These are phyloP conservation scores for Adenanthera pavonina DNA, from an alignment of 306 rosid species.

Conservation along the genomic window DNA sequence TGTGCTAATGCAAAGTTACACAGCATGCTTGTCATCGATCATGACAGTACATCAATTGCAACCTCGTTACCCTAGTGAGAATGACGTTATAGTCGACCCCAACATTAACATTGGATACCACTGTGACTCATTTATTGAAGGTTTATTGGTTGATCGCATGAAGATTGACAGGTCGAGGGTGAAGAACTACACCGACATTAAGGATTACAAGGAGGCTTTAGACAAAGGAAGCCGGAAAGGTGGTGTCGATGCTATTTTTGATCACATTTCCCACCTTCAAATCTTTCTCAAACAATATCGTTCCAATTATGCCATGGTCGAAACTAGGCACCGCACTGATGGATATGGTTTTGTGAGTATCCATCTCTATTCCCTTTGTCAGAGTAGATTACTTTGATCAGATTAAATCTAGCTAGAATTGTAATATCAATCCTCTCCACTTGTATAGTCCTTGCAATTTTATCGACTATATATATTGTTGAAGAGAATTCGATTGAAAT, in stretches of 20 bases:
- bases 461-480: no score
- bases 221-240: background rate
- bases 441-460: no score
- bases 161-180: background rate
- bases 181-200: background rate
- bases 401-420: no score
- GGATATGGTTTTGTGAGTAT: slow-evolving; percentile 45
- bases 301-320: slow-evolving; percentile 7
- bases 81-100: background rate
- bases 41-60: slow-evolving; percentile 29
- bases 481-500: no score
- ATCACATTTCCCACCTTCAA: background rate
- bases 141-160: background rate
- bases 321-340: slow-evolving; percentile 18
- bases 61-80: background rate
- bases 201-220: slow-evolving; percentile 23
- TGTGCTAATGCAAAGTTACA: slow-evolving; percentile 35
- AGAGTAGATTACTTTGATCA: no score
- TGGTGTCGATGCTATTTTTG: background rate
- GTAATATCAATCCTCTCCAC: no score
- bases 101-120: background rate
- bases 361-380: background rate
- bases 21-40: slow-evolving; percentile 33
- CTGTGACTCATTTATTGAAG: background rate
- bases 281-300: slow-evolving; percentile 37